Conservation (phyloP, 108 stramenopile genomes). For the Conticribra guillardii region DNA sequence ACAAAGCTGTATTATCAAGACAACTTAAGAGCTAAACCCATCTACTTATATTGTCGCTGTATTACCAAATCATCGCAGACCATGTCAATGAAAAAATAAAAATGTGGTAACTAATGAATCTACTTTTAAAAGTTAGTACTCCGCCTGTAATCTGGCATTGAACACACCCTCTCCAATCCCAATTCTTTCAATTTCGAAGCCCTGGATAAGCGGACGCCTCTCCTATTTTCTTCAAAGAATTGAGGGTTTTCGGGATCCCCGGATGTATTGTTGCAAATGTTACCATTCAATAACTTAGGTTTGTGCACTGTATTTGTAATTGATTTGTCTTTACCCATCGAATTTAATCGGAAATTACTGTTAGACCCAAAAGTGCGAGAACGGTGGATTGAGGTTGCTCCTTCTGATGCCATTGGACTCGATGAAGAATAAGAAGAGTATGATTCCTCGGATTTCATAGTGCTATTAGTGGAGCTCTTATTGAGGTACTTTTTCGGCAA, state of each 20-base stretch:
- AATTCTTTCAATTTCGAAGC: slow-evolving; percentile 33
- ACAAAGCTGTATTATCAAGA: too few species aligned
- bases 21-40: too few species aligned
- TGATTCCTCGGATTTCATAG: neutral
- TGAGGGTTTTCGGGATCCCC: neutral
- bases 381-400: neutral
- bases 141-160: too few species aligned
- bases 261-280: too few species aligned
- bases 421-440: neutral
- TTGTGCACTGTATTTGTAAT: neutral
- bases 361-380: slow-evolving; percentile 17
- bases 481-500: neutral
- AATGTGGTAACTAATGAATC: too few species aligned
- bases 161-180: slow-evolving; percentile 15
- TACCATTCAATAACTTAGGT: neutral
- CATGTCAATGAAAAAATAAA: too few species aligned
- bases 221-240: slow-evolving; percentile 3
- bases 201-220: slow-evolving; percentile 31
- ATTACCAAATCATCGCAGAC: too few species aligned
- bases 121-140: too few species aligned
- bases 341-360: slow-evolving; percentile 17
- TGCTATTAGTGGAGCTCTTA: slow-evolving; percentile 4
- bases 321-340: neutral
- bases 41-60: too few species aligned
- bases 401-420: neutral